Evolutionary conservation across 208 protist species (phyloP).

Genomic region (Entamoeba dispar): DNA sequence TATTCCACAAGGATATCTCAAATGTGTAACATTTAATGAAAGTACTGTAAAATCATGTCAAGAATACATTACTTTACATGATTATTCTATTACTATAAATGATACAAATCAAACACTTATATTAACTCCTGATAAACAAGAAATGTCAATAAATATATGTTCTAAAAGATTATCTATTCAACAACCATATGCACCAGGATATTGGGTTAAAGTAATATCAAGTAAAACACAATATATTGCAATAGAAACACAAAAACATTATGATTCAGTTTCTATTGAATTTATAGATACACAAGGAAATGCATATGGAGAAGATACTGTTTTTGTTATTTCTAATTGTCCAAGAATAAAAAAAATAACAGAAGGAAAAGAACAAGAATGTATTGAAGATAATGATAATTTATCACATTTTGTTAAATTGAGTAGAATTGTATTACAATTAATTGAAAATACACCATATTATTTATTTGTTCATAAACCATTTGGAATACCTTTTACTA

Average conservation of each 20-base stretch:
- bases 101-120: background rate
- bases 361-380: background rate
- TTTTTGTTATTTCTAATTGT: background rate
- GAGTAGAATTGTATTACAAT: background rate
- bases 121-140: background rate
- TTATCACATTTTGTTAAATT: background rate
- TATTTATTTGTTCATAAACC: background rate
- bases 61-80: background rate
- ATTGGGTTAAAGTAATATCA: background rate
- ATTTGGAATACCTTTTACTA: background rate
- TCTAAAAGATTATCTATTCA: background rate
- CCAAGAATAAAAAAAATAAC: background rate
- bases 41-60: background rate
- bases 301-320: background rate
- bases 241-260: background rate
- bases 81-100: background rate
- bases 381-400: background rate
- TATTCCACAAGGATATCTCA: background rate
- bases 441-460: background rate
- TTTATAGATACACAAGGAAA: background rate
- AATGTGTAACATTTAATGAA: background rate
- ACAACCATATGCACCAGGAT: background rate
- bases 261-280: background rate
- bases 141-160: background rate
- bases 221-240: background rate